Evolutionary conservation across 441 rosid species (phyloP), one percentile per base, ranked within the genome.

Genomic region (Dalechampia spathulata): DNA sequence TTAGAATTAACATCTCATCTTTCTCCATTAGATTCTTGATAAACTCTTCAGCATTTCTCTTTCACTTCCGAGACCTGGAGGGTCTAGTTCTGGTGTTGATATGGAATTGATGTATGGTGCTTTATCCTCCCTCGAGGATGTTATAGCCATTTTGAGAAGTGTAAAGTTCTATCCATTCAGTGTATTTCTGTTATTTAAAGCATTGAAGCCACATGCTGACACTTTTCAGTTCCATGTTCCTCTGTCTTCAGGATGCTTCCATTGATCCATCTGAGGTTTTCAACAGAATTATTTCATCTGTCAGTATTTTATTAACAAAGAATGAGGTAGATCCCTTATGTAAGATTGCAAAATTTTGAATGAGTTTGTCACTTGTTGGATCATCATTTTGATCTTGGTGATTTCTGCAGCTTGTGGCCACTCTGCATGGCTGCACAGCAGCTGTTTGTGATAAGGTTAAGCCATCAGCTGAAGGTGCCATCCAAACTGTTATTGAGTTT

Each of bases 201-300:
- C 44, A 58, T 49, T 41, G 41, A 34, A 57, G 50, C 49, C 36
- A 27, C 44, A 54, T 41, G 27, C n/a, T 41, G 32, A 6, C 21
- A 16, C 39, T 22, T 49, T n/a, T 55, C 42, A 25, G 51, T 19
- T 40, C 17, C 8, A 7, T 47, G 25, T 58, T 13, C 55, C 9
- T 58, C 9, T 58, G 42, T 68, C 49, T 74, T 63, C 94, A 94
- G 99, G 98, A 94, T 82, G 90, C 97, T 66, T 94, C 99, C 46
- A 94, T 94, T 63, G 99, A 94, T 73, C 99, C 96, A 49, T 94
- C 99, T 17, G 96, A 94, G 75, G 96, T 94, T 78, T 90, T 87
- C 59, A 90, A 94, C 79, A 80, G 99, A 81, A 83, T 94, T 63
- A 86, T 90, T 62, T 81, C 90, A 40, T 90, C 98, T 54, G 66